Percentiles rank a stretch among this genome's conserved stretches.
Evolutionary conservation across 441 rosid genomes (phyloP).

Genomic region (Eugenia klotzschiana): DNA sequence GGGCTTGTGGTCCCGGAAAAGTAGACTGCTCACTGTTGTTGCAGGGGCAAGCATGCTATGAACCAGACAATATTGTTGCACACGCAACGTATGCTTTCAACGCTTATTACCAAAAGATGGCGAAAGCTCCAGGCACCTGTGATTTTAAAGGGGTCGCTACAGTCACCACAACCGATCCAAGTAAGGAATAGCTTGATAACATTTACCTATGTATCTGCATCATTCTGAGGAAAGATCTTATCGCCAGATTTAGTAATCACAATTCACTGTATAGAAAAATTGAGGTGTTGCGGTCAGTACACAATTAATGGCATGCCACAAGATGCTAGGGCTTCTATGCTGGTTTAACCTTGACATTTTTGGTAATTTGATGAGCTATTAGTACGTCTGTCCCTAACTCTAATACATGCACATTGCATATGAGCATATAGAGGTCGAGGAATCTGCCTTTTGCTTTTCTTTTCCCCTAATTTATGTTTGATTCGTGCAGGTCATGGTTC

Average conservation of each 20-base stretch:
- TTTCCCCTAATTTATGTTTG: neutral
- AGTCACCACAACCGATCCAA: slow-evolving; percentile 76
- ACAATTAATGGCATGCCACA: neutral
- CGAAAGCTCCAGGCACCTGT: slow-evolving; percentile 63
- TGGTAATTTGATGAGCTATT: neutral
- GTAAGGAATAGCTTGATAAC: slow-evolving; percentile 21
- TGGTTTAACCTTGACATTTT: neutral
- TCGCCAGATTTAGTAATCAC: neutral
- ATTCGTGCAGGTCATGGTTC: slow-evolving; percentile 56
- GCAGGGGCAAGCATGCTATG: slow-evolving; percentile 71
- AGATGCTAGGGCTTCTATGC: neutral
- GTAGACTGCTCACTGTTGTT: slow-evolving; percentile 58
- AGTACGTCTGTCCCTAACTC: neutral
- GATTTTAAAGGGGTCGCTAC: slow-evolving; percentile 87
- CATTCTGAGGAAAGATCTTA: neutral
- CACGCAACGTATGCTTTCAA: slow-evolving; percentile 82
- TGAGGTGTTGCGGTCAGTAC: neutral
- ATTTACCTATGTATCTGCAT: neutral
- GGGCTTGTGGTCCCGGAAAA: slow-evolving; percentile 97
- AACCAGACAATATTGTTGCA: slow-evolving; percentile 57
- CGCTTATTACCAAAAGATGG: slow-evolving; percentile 66
- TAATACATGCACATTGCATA: neutral
- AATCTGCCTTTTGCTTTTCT: neutral
- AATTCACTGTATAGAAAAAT: neutral
- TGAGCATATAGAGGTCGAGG: neutral